Evolutionary conservation across 371 early-diverging fungal species (phyloP).

Genomic region (Rhizopus arrhizus): DNA sequence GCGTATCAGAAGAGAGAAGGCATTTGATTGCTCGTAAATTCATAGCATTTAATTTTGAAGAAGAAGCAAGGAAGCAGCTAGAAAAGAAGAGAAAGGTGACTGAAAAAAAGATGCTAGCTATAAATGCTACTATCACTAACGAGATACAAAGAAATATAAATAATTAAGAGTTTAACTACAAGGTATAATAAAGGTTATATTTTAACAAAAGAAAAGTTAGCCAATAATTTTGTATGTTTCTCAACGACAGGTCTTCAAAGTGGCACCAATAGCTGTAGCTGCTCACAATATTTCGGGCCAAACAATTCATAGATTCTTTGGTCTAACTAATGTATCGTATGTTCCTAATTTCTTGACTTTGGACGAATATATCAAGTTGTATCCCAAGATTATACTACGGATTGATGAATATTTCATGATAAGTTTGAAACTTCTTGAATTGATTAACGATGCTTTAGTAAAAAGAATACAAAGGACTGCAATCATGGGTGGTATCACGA

Average conservation of each 20-base stretch:
- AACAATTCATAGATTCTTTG: slow-evolving; percentile 7
- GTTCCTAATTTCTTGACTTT: neutral
- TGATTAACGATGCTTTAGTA: neutral
- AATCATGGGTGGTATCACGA: neutral
- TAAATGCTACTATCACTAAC: no score
- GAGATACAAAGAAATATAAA: no score
- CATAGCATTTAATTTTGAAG: no score
- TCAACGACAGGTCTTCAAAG: neutral
- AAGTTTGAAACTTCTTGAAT: neutral
- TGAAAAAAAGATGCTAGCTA: no score
- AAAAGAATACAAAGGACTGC: neutral
- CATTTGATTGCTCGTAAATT: no score
- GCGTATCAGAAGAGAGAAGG: no score
- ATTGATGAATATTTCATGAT: slow-evolving; percentile 13
- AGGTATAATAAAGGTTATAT: no score
- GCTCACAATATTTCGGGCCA: slow-evolving; percentile 6
- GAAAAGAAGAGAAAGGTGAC: no score
- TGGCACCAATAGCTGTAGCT: slow-evolving; percentile 5
- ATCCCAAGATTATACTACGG: neutral
- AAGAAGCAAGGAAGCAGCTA: no score
- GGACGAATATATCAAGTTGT: slow-evolving; percentile 1
- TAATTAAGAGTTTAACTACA: no score
- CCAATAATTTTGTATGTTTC: no score
- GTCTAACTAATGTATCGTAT: neutral
- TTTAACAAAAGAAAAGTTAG: no score